Conservation (phyloP, 306 rosid genomes). For the Fagus crenata region DNA sequence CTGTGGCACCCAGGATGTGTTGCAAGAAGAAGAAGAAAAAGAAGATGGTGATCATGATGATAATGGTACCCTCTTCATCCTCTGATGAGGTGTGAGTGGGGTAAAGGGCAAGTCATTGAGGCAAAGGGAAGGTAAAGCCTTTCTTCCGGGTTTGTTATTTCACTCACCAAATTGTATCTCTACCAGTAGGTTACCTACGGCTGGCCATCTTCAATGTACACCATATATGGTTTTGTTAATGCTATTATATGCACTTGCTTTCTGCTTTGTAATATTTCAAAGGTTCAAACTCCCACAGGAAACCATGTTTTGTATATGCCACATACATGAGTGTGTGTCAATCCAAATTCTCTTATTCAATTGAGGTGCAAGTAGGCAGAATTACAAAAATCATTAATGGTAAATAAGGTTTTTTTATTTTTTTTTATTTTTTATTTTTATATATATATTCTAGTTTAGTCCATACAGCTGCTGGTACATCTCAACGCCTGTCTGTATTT, state of each 20-base stretch:
- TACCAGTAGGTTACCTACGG: constrained; percentile 11
- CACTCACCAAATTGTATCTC: constrained; percentile 21
- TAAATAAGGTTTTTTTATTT: too few relatives aligned
- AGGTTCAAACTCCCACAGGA: background rate
- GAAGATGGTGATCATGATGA: constrained; percentile 12
- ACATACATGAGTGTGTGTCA: too few relatives aligned
- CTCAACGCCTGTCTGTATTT: too few relatives aligned
- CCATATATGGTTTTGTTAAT: background rate
- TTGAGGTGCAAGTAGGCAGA: too few relatives aligned
- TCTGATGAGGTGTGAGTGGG: constrained; percentile 38
- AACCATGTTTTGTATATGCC: background rate
- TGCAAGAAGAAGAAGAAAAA: constrained; percentile 51
- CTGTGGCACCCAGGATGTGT: constrained; percentile 38
- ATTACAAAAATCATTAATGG: too few relatives aligned
- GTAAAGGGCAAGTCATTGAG: constrained; percentile 68
- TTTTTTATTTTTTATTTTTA: too few relatives aligned
- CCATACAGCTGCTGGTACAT: too few relatives aligned
- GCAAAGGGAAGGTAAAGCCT: constrained; percentile 89
- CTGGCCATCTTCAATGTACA: background rate
- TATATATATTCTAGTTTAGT: too few relatives aligned
- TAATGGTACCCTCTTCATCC: constrained; percentile 35
- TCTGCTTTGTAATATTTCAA: background rate
- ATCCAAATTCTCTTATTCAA: too few relatives aligned
- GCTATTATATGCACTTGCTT: background rate
- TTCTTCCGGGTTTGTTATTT: constrained; percentile 51